Evolutionary conservation across 148 eudicot genomes (phyloP).

Genomic region (Nepenthes gracilis): DNA sequence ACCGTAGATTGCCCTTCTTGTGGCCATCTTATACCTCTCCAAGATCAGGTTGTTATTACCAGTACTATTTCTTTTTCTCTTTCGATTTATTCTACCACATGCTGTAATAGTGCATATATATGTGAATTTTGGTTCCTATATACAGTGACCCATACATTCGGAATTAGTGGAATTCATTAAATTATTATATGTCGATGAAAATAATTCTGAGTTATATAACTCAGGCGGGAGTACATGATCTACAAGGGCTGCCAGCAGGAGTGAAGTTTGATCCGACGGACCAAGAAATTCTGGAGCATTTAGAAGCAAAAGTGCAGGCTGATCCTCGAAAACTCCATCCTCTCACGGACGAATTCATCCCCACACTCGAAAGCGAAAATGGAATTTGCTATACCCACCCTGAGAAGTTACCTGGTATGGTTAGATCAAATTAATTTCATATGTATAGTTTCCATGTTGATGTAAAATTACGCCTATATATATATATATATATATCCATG

Average conservation of each 20-base stretch:
- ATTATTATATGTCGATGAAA: background rate
- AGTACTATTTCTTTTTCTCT: background rate
- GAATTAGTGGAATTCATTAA: too few relatives aligned
- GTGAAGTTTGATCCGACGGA: slow-evolving; percentile 95
- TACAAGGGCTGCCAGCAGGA: slow-evolving; percentile 90
- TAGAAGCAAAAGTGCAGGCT: slow-evolving; percentile 58
- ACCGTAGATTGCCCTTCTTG: slow-evolving; percentile 71
- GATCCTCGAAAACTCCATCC: slow-evolving; percentile 61
- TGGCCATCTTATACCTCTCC: slow-evolving; percentile 46
- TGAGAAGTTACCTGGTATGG: slow-evolving; percentile 77
- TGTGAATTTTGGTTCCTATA: background rate
- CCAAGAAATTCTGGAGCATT: slow-evolving; percentile 65
- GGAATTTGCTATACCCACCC: slow-evolving; percentile 96
- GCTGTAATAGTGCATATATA: too few relatives aligned
- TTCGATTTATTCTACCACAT: background rate
- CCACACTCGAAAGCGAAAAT: slow-evolving; percentile 74
- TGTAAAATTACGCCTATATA: too few relatives aligned
- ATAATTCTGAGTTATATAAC: background rate
- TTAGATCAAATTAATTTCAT: too few relatives aligned
- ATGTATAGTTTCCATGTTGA: background rate
- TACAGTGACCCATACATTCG: too few relatives aligned
- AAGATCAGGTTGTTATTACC: slow-evolving; percentile 20
- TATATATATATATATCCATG: too few relatives aligned
- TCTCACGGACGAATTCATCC: slow-evolving; percentile 72
- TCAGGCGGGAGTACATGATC: slow-evolving; percentile 34